phyloP scores from a whole-genome alignment of 139 green algal species.

The Eudorina sp. region DNA sequence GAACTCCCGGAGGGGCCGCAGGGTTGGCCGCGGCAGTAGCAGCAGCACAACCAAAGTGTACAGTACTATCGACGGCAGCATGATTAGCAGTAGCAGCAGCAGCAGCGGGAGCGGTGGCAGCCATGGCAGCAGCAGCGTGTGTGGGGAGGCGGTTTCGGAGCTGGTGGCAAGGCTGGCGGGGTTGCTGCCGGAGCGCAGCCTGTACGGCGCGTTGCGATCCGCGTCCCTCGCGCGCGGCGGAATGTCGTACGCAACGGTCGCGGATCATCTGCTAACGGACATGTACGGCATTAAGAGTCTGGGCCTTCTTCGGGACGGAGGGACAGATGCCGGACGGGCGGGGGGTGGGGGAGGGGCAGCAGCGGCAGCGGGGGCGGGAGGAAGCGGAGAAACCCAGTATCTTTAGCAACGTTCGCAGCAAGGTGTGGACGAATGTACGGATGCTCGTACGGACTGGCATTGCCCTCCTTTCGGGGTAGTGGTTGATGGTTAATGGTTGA shows the following conservation, averaged over 20 bases:
- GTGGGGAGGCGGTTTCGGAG: background rate
- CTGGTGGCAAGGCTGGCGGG: background rate
- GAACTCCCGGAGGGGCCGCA: background rate
- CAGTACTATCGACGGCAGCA: background rate
- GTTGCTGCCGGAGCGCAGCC: background rate
- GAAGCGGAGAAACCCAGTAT: background rate
- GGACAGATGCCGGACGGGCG: background rate
- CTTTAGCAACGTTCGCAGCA: too few species aligned
- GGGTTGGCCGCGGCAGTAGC: background rate
- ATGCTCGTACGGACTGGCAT: too few species aligned
- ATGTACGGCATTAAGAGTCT: conserved; percentile 37
- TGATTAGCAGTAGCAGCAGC: background rate
- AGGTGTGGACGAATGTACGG: too few species aligned
- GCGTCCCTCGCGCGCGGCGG: background rate
- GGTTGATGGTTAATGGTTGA: too few species aligned
- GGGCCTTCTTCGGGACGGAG: conserved; percentile 6
- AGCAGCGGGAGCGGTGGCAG: background rate
- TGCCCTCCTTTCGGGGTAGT: too few species aligned
- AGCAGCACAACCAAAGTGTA: too few species aligned
- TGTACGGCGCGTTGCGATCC: conserved; percentile 27
- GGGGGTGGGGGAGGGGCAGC: background rate
- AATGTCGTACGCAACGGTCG: conserved; percentile 24
- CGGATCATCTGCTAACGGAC: conserved; percentile 17
- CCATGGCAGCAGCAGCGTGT: background rate
- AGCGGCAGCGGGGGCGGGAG: background rate